Base-by-base conservation (phyloP, 495 filamentous ascomycete genomes). In the Hypoxylon perforatum region DNA sequence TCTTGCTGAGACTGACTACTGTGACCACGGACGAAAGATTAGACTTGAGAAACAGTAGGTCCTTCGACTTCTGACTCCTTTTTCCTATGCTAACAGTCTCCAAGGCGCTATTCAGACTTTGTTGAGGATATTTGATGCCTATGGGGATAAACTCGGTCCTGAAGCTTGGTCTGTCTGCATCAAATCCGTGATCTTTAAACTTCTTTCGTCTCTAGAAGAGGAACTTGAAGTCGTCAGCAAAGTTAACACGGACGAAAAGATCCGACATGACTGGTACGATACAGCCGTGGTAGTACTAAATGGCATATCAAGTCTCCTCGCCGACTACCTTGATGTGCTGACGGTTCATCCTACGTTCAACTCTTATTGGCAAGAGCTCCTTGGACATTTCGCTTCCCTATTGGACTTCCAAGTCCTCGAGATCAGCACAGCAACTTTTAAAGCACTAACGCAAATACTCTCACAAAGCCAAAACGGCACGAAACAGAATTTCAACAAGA, bases 111-210 rank as follows among this genome's bases (percentile, higher is more conserved):
- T 98, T 30, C 94, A 96, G 73, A 97, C 93, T 0, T 78, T 97
- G 14, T 85, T 97, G 55, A 85, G 93, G 36, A 97, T 98, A 51
- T 93, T 98, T 64, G 92, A 96, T 76, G 93, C 91, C 3, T 93
- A 93, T 60, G 93, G 91, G 23, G 91, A 94, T 68, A 88, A 89
- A 49, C 82, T 98, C 11, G 87, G 85, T 10, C 85, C 91, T 0
- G 84, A 89, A 67, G 89, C 93, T 10, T 97, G 93, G 94, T 88
- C 87, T 33, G 81, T 93, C 47, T 97, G 92, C 73, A 84, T 97
- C 48, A 88, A 90, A 56, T 85, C 86, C 9, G 89, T 97, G 7
- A 81, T 97, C 8, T 92, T 94, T 70, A 85, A 84, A 39, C 87
- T 97, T 81, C 79, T 96, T 11, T 76, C 81, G 0, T 85, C 83